Base-by-base conservation (phyloP, 208 protist genomes). In the Acanthamoeba healyi region DNA sequence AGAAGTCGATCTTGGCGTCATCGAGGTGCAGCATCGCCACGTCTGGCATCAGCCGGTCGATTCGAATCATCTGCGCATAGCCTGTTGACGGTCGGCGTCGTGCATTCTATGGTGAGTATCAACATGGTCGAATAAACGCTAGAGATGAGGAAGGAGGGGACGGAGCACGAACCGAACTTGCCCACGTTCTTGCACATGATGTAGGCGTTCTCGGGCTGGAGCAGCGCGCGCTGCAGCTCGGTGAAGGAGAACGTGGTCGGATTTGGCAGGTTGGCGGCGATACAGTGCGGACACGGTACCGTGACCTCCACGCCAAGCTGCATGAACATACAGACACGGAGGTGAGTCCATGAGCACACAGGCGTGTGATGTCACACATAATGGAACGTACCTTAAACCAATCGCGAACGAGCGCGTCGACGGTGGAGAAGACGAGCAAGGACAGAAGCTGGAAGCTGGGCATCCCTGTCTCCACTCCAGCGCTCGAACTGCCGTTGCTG, bases 21-120 rank as follows among this genome's bases (percentile, higher is more conserved):
- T 81, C 32, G 42, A 93, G 88, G 42, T 81, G 65, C 40, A 81
- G 34, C 88, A 93, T 93, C 26, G 88, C 88, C 44, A 81, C 63
- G 34, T 93, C 88, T 0, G 88, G 88, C 56, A 81, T 40, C 15
- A 93, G 46, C 67, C 32, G 58, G 26, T 74, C 88, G 32, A 93
- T 81, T 10, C 88, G 58, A 10, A 92, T 54, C n/a, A 92, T 5
- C 54, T 65, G 61, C 6, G 86, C 54, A 22, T 63, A 65, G 15
- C 77, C 77, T 87, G 40, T 15, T 54, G n/a, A n/a, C 63, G 34
- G 4, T 74, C 14, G 34, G 4, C 15, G 63, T 14, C 7, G n/a
- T 74, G 34, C 17, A 22, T 84, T 5, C 42, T 7, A 84, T 3
- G 10, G 19, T 32, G 10, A 67, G 19, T n/a, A n/a, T n/a, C n/a